phyloP scores from a whole-genome alignment of 495 filamentous ascomycete species.

The Tuber calosporum region DNA sequence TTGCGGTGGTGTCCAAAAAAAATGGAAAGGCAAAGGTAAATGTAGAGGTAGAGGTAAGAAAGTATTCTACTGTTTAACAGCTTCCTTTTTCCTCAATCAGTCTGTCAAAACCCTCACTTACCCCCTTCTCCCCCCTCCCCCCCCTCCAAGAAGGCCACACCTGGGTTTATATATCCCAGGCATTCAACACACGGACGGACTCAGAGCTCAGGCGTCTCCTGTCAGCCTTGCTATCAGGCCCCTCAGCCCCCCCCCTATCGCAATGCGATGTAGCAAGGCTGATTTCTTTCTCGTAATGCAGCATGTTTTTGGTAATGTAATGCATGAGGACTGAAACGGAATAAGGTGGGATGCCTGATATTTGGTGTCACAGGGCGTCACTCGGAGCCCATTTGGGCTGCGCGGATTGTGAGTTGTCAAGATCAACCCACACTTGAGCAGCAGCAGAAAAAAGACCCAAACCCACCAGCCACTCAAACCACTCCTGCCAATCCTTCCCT shows the following conservation, averaged over 20 bases:
- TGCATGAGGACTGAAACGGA: background rate
- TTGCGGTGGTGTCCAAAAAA: background rate
- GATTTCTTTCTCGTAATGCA: background rate
- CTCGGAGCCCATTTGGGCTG: background rate
- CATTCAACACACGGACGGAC: no score
- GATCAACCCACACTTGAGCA: no score
- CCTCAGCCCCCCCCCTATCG: no score
- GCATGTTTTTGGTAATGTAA: background rate
- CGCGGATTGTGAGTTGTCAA: no score
- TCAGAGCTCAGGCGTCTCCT: background rate
- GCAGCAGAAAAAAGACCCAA: no score
- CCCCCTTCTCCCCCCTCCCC: background rate
- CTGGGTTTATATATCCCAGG: background rate
- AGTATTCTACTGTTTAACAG: background rate
- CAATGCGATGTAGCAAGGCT: background rate
- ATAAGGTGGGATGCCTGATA: background rate
- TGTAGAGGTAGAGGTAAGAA: background rate
- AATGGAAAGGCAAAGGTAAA: background rate
- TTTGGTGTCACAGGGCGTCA: background rate
- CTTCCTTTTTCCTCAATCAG: background rate
- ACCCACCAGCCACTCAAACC: background rate
- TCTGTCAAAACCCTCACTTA: background rate
- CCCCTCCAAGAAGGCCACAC: background rate
- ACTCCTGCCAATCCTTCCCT: background rate
- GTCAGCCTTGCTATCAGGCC: background rate